These are phyloP conservation scores for Macadamia tetraphylla DNA, from an alignment of 164 flowering plant genomes.

Conservation along the genomic window DNA sequence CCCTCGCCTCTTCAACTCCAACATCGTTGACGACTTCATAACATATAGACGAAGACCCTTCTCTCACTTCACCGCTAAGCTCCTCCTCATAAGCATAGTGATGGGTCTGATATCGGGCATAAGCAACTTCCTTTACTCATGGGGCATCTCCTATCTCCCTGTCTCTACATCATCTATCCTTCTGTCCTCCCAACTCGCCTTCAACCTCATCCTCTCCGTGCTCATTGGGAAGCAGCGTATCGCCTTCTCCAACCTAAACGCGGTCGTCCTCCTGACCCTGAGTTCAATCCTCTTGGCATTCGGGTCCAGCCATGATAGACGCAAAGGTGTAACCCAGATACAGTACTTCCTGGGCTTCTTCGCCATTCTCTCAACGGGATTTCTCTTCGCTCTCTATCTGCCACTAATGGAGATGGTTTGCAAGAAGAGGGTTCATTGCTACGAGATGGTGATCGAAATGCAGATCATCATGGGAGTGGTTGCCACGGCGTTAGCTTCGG, in stretches of 20 bases:
- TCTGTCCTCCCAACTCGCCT: conserved; percentile 56
- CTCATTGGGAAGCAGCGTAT: conserved; percentile 58
- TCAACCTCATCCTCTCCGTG: conserved; percentile 56
- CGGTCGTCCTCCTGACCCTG: conserved; percentile 56
- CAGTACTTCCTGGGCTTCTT: conserved; percentile 58
- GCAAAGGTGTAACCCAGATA: conserved; percentile 25
- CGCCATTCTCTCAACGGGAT: conserved; percentile 56
- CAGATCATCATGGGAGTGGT: conserved; percentile 58
- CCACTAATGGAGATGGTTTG: conserved; percentile 36
- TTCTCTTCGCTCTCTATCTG: conserved; percentile 59
- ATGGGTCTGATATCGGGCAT: conserved; percentile 56
- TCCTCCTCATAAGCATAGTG: conserved; percentile 17
- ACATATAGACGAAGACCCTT: conserved; percentile 37
- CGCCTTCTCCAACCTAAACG: conserved; percentile 52
- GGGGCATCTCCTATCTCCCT: conserved; percentile 71
- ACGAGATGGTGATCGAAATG: conserved; percentile 63
- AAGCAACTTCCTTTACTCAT: conserved; percentile 61
- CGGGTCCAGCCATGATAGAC: conserved; percentile 36
- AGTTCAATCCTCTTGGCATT: conserved; percentile 54
- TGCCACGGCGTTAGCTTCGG: conserved; percentile 50
- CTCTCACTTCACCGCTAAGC: conserved; percentile 28
- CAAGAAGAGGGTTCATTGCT: conserved; percentile 24
- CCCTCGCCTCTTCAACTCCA: conserved; percentile 18
- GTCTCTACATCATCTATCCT: conserved; percentile 69
- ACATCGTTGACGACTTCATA: neutral